Percentiles rank a stretch among this genome's conserved stretches.
These are phyloP conservation scores for Litsea cubeba DNA, from an alignment of 164 flowering plant genomes.

Conservation along the genomic window DNA sequence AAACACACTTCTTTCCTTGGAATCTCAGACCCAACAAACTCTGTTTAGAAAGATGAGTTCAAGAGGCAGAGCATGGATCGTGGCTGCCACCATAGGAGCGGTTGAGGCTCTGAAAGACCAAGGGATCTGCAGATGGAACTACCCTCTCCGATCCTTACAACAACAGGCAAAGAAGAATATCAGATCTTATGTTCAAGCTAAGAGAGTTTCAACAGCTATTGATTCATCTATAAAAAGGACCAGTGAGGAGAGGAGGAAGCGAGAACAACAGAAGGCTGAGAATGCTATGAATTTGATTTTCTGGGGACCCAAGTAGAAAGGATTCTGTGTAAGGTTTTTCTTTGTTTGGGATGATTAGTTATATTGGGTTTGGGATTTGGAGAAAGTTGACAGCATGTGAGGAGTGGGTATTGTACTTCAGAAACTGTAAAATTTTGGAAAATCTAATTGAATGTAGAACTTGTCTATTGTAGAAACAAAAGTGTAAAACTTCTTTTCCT, in stretches of 20 bases:
- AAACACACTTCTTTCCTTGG: neutral
- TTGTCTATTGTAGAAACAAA: too few relatives aligned
- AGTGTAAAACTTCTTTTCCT: too few relatives aligned
- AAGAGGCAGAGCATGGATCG: conserved; percentile 19
- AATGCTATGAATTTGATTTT: conserved; percentile 49
- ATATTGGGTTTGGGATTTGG: too few relatives aligned
- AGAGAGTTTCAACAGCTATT: neutral
- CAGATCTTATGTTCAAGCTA: conserved; percentile 12
- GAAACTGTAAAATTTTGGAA: too few relatives aligned
- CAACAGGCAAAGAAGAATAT: conserved; percentile 14
- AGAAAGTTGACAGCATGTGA: too few relatives aligned
- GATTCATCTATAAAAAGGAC: neutral
- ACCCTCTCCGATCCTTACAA: conserved; percentile 13
- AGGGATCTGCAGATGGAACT: conserved; percentile 21
- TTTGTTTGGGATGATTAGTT: too few relatives aligned
- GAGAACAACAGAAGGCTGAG: conserved; percentile 32
- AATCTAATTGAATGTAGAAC: too few relatives aligned
- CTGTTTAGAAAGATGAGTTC: conserved; percentile 8
- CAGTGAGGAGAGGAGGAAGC: neutral
- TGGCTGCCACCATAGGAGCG: conserved; percentile 18
- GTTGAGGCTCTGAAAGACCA: conserved; percentile 27
- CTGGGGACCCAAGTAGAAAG: conserved; percentile 42
- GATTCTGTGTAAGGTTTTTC: too few relatives aligned
- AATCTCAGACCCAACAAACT: neutral
- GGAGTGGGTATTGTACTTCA: too few relatives aligned